Evolutionary conservation across 805 yeast species (phyloP), one percentile per base, ranked within the genome.

Genomic region (Priceomyces melissophilus): DNA sequence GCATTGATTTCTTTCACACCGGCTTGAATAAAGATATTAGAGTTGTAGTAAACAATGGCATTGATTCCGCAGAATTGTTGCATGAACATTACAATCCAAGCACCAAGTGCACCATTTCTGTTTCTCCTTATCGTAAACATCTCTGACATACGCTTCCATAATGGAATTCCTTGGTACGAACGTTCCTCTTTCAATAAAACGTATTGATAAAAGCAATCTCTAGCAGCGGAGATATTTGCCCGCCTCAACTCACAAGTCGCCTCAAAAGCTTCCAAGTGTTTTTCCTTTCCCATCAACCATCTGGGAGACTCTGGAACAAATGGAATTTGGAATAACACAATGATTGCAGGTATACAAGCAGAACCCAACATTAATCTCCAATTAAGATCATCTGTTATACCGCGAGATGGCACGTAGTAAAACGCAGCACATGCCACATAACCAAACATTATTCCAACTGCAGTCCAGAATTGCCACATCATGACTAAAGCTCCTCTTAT

Each of bases 11-110:
- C 78, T 31, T 76, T 61, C 61, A 83, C 81, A 32, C 84, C 84
- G 15, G 89, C 79, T 42, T 81, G 74, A 15, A 73, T 61, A 64
- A 87, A 87, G 43, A 87, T 87, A 8, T 84, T 72, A 0, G 93
- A 82, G 1, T 91, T 84, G 62, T 85, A 87, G 64, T 86, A 84
- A 13, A 95, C 91, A 63, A 87, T 86, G 39, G 87, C 91, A 55
- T 87, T 87, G 60, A 87, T 79, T 52, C 96, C 96, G 65, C 95
- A 87, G 67, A 87, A 84, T 60, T 87, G 95, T 67, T 87, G 96
- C 87, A 84, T 83, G 57, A 87, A 84, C 80, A 88, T 87, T 44
- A 82, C 87, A 48, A 87, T 74, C 76, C 84, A 83, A 3, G 95
- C 79, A 41, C 87, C 95, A 42, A 83, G 51, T 6, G 87, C 79